Base-by-base conservation (phyloP, 108 stramenopile species). In the Conticribra weissflogii region DNA sequence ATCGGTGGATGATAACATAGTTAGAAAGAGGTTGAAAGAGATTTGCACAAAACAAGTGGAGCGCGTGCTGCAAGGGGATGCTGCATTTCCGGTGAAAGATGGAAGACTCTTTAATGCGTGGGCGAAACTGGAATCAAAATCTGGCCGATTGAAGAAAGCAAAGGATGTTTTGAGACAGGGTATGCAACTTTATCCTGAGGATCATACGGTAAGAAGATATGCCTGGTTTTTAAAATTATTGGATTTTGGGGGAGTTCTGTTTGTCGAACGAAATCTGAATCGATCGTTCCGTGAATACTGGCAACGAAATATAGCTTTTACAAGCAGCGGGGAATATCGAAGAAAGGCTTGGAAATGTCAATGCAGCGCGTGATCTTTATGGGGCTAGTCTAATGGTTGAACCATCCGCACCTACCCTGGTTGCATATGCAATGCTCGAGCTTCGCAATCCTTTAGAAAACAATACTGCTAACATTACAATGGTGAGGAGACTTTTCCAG, bases 301-400 rank as follows among this genome's bases (percentile, higher is more conserved):
- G n/a, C n/a, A n/a, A n/a, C n/a, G n/a, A n/a, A n/a, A n/a, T 12
- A 64, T 50, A 82, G 41, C 59, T 92, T n/a, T 59, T 86, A 18
- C 85, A 89, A 52, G 86, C 90, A 24, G 93, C 93, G 22, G 93
- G 93, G 1, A 90, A 86, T 66, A 85, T 94, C 2, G 93, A 94
- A 78, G 93, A 91, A 59, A 78, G 84, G 5, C 19, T 87, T 12
- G 86, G 88, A 5, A 94, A 94, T 71, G 68, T 70, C 41, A 75
- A 84, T 16, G 76, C 70, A 9, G 90, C 93, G 12, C 74, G 93
- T 50, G 70, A 81, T 12, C 58, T 85, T 12, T 94, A 94, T 60
- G 65, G 48, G 33, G 80, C 87, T 9, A 90, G 90, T 66, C 63
- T 91, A 24, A 47, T 56, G 12, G 58, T 90, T 23, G 70, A 87